These are phyloP conservation scores for Heliosperma pusillum DNA, from an alignment of 148 eudicot species.

Conservation along the genomic window DNA sequence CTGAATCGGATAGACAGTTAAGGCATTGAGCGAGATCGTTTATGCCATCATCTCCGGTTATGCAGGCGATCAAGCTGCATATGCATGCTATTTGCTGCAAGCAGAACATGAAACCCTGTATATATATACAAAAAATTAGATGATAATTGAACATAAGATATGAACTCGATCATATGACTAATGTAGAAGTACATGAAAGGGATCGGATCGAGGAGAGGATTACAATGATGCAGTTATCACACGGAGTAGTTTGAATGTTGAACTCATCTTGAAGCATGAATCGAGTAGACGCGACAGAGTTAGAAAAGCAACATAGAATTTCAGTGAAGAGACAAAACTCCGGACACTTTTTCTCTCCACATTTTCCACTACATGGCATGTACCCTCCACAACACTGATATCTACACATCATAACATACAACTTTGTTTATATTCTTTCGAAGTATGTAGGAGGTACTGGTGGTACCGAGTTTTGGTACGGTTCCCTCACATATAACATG, in stretches of 20 bases:
- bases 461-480: too few relatives aligned
- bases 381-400: constrained; percentile 38
- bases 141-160: too few relatives aligned
- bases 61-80: constrained; percentile 37
- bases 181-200: too few relatives aligned
- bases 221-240: constrained; percentile 60
- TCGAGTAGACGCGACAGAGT: constrained; percentile 48
- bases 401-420: constrained; percentile 16
- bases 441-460: neutral
- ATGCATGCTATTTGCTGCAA: constrained; percentile 43
- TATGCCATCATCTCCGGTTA: constrained; percentile 34
- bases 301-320: constrained; percentile 35
- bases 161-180: too few relatives aligned
- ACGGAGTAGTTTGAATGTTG: constrained; percentile 41
- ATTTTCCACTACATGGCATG: constrained; percentile 46
- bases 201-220: constrained; percentile 17
- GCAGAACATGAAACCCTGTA: constrained; percentile 51
- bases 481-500: too few relatives aligned
- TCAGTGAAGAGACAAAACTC: constrained; percentile 37
- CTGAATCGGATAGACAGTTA: constrained; percentile 31
- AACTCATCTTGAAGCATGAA: constrained; percentile 50
- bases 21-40: constrained; percentile 41
- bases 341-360: constrained; percentile 36
- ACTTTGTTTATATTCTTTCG: neutral
- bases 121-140: neutral